Conservation (phyloP, 2,329 filamentous ascomycete species). For the Eutypella sp. region DNA sequence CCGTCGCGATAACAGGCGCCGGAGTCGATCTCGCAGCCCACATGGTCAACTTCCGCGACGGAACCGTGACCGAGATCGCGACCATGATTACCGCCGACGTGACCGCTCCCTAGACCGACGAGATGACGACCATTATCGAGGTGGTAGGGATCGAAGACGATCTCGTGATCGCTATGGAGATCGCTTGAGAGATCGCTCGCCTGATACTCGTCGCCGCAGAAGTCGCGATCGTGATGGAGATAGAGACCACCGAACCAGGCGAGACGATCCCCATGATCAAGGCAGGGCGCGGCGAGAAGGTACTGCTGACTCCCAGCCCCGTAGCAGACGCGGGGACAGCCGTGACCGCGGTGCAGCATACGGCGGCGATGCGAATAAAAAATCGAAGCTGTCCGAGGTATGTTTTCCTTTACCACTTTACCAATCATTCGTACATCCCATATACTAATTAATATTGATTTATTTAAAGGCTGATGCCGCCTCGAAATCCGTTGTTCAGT, state of each 20-base stretch:
- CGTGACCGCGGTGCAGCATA: conserved; percentile 47
- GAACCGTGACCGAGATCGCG: conserved; percentile 47
- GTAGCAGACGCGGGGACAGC: conserved; percentile 62
- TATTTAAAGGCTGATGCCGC: conserved; percentile 46
- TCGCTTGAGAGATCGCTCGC: conserved; percentile 47
- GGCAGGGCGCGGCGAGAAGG: conserved; percentile 60
- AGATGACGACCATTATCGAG: conserved; percentile 54
- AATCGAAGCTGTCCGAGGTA: conserved; percentile 52
- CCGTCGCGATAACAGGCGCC: conserved; percentile 38
- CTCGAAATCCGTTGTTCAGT: conserved; percentile 45
- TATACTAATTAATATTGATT: conserved; percentile 23
- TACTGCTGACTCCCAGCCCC: conserved; percentile 65
- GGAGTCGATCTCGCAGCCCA: conserved; percentile 58
- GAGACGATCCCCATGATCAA: conserved; percentile 69
- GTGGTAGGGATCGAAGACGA: conserved; percentile 58
- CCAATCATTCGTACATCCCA: not conserved
- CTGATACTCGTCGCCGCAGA: conserved; percentile 51
- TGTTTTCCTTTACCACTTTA: conserved; percentile 23
- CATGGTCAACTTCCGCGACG: conserved; percentile 47
- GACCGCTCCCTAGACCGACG: conserved; percentile 66
- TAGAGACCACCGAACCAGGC: conserved; percentile 61
- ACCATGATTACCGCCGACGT: conserved; percentile 59
- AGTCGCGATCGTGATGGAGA: conserved; percentile 55
- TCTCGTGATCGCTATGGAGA: conserved; percentile 57
- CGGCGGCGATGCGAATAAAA: conserved; percentile 44